Evolutionary conservation across 2,329 filamentous ascomycete genomes (phyloP), one percentile per base, ranked within the genome.

Genomic region (Colletotrichum cordylinicola): DNA sequence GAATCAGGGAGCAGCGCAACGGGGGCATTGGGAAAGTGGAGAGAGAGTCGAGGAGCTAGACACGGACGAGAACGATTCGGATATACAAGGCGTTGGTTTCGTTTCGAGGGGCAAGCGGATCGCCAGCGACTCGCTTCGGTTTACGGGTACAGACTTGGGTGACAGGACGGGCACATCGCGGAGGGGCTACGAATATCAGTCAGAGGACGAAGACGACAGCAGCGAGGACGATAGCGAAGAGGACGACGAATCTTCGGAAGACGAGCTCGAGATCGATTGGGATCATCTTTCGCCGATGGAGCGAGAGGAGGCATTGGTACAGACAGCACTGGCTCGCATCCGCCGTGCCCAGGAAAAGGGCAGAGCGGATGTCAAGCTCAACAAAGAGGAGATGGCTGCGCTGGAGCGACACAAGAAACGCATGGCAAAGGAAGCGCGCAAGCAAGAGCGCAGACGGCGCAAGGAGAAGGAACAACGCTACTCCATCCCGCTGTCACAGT

Each of bases 291-390:
- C 90, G 74, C 87, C 90, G 78, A 87, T 88, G 80, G 92, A 94
- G 74, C 91, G 91, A 79, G 95, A 98, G 82, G 94, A 96, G 79
- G 89, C 90, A 78, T 85, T 98, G 79, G 92, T 97, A 78, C 93
- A 96, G 78, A 92, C 92, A 78, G 96, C 96, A 55, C 86, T 98
- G 84, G 92, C 93, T 80, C 93, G 95, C 79, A 98, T 98, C 82
- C 91, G 93, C 78, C 91, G 92, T 78, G 95, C 96, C 18, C 93
- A 95, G 82, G 91, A 91, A 77, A 92, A 92, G 81, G 96, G 96
- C 78, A 94, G 93, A 83, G 88, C 90, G 60, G 94, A 98, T 73
- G 95, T 98, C 72, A 94, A 93, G 82, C 90, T 98, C 78, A 95
- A 91, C 79, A 91, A 93, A 80, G 92, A 94, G 70, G 96, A 98